phyloP scores from a whole-genome alignment of 2,329 filamentous ascomycete genomes.

The Aspergillus caelatus region DNA sequence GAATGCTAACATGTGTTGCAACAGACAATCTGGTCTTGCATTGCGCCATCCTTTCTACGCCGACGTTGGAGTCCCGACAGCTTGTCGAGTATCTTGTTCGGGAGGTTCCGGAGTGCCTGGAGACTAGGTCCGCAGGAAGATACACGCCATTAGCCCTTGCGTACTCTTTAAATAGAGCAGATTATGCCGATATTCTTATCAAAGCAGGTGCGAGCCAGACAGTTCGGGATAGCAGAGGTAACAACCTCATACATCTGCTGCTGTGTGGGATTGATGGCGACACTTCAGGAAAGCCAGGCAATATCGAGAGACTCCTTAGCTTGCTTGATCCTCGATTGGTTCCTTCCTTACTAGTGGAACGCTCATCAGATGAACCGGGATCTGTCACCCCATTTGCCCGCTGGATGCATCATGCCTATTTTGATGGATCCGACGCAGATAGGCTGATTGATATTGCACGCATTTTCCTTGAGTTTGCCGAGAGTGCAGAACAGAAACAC shows the following conservation, averaged over 20 bases:
- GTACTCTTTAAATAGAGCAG: constrained; percentile 49
- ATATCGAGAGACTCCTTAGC: constrained; percentile 63
- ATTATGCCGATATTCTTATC: constrained; percentile 61
- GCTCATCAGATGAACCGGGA: constrained; percentile 28
- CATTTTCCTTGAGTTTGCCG: constrained; percentile 46
- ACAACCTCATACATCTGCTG: constrained; percentile 71
- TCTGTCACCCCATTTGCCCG: constrained; percentile 57
- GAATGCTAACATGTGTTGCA: not conserved
- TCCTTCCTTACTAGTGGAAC: constrained; percentile 34
- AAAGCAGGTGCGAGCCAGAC: constrained; percentile 71
- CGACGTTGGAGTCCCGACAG: constrained; percentile 48
- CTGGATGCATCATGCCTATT: constrained; percentile 48
- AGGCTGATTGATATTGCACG: constrained; percentile 6
- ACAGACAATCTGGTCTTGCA: constrained; percentile 61
- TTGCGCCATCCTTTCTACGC: constrained; percentile 59
- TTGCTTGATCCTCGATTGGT: constrained; percentile 58
- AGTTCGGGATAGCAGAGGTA: constrained; percentile 60
- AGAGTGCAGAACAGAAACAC: constrained; percentile 51
- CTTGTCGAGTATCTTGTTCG: constrained; percentile 69
- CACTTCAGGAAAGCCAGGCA: constrained; percentile 35
- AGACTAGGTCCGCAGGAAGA: constrained; percentile 54
- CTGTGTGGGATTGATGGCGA: constrained; percentile 31
- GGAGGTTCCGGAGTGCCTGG: constrained; percentile 62
- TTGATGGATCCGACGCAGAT: not conserved
- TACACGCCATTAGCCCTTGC: constrained; percentile 71